Evolutionary conservation across 2,329 filamentous ascomycete genomes (phyloP), one percentile per base, ranked within the genome.

Genomic region (Lasiodiplodia gonubiensis): DNA sequence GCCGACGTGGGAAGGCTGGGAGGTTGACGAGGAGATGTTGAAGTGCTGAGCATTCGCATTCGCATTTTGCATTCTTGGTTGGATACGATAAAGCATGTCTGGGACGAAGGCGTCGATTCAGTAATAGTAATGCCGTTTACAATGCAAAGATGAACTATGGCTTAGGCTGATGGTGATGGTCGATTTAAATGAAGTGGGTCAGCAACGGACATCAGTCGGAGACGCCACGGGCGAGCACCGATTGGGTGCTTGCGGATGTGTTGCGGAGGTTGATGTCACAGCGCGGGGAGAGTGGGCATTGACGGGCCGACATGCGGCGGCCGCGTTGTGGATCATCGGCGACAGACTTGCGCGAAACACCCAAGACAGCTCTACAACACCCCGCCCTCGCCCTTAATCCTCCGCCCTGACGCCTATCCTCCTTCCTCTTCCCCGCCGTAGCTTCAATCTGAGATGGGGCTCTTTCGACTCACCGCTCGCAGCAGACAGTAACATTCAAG

Each of bases 1-100:
- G 49, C 77, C 85, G 4, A 81, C 75, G 16, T 87, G 85, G 85
- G 75, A 80, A 21, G 76, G 72, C n/a, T 80, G 79, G 79, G 78
- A 80, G 68, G 73, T 80, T n/a, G 79, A 80, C 64, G 73, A 77
- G 39, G 78, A 76, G 53, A 76, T 80, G 73, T 54, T 80, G 57
- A 73, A 46, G 37, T 64, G 52, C 39, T 68, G 52, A 37, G 30
- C 27, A 23, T 51, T 14, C 16, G 30, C 27, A 33, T 51, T 14
- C 16, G 16, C 14, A 18, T 42, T 18, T 18, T n/a, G 46, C 46
- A 51, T 51, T 63, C n/a, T 49, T n/a, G 46, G 16, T 14, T 48
- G 39, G n/a, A 39, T 11, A 51, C n/a, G 37, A 23, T 21, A 12
- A n/a, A n/a, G 57, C 30, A 39, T 59, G 54, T 61, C 42, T 61